Conservation (phyloP, 176 grass and related monocot genomes). For the Elaeis guineensis region DNA sequence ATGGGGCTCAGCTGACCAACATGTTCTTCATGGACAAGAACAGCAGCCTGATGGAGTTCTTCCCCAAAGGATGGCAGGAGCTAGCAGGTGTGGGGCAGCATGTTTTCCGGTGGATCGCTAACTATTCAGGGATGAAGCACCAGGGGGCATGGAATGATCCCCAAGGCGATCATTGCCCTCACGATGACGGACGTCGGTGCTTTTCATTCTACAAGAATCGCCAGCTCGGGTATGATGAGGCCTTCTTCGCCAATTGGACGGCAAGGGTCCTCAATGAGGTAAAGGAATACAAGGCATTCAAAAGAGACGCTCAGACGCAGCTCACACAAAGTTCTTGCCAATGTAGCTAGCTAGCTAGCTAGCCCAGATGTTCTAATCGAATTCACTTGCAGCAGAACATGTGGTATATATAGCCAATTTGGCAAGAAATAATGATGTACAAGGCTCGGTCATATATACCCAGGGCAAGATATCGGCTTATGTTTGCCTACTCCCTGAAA, state of each 20-base stretch:
- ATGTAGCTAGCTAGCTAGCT: too few species aligned
- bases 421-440: too few species aligned
- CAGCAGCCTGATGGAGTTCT: slow-evolving; percentile 21
- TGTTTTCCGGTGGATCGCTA: slow-evolving; percentile 5
- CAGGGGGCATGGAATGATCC: slow-evolving; percentile 16
- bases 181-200: background rate
- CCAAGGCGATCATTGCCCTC: slow-evolving; percentile 1
- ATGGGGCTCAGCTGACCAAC: slow-evolving; percentile 8
- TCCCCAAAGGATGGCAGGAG: slow-evolving; percentile 6
- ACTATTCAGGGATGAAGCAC: slow-evolving; percentile 5
- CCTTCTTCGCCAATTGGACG: slow-evolving; percentile 13
- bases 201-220: slow-evolving; percentile 6
- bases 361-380: too few species aligned
- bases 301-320: too few species aligned
- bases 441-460: too few species aligned
- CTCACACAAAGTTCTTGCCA: too few species aligned
- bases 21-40: slow-evolving; percentile 24
- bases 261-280: background rate
- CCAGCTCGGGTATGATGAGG: background rate
- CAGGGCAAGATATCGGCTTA: too few species aligned
- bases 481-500: too few species aligned
- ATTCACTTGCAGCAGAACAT: too few species aligned
- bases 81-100: slow-evolving; percentile 1
- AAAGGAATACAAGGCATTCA: background rate
- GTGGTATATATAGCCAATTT: too few species aligned